A percentile compares a stretch with the other conserved stretches of the same genome.
Evolutionary conservation across 352 stramenopile species (phyloP).

Genomic region (Pythium sp.): DNA sequence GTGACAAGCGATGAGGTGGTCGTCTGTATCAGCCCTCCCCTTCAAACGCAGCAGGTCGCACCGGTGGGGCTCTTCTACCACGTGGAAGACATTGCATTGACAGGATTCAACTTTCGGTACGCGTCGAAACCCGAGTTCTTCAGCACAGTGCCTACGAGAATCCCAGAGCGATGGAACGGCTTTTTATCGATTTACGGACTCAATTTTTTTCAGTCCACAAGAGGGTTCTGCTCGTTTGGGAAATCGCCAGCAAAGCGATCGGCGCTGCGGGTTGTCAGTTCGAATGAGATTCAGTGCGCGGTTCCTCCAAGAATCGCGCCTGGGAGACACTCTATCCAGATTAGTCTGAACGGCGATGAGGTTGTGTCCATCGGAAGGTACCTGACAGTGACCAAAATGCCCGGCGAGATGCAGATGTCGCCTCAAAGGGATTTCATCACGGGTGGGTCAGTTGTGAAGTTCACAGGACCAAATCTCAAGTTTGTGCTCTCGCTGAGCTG

Average conservation of each 20-base stretch:
- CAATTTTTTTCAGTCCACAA: constrained; percentile 28
- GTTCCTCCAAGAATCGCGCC: constrained; percentile 23
- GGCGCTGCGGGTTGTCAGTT: constrained; percentile 20
- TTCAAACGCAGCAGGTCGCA: neutral
- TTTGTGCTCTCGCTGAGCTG: constrained; percentile 29
- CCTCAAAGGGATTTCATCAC: constrained; percentile 28
- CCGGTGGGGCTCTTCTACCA: constrained; percentile 31
- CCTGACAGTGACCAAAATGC: constrained; percentile 22
- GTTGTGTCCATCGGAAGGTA: constrained; percentile 15
- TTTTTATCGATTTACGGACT: constrained; percentile 29
- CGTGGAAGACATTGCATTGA: constrained; percentile 17
- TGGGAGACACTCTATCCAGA: constrained; percentile 16
- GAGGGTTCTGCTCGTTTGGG: constrained; percentile 30
- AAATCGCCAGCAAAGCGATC: neutral
- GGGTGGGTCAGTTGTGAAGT: constrained; percentile 30
- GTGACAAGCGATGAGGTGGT: constrained; percentile 16
- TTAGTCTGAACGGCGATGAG: constrained; percentile 34
- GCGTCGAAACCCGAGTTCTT: constrained; percentile 18
- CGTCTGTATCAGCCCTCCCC: constrained; percentile 27
- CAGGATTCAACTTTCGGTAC: constrained; percentile 38
- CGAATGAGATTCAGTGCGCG: constrained; percentile 24
- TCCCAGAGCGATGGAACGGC: constrained; percentile 23
- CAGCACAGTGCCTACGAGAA: constrained; percentile 20
- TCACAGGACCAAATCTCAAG: constrained; percentile 32
- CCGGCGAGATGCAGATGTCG: constrained; percentile 26